These are phyloP conservation scores for Russula griseocarnosa DNA, from an alignment of 768 basidiomycete genomes.

Conservation along the genomic window DNA sequence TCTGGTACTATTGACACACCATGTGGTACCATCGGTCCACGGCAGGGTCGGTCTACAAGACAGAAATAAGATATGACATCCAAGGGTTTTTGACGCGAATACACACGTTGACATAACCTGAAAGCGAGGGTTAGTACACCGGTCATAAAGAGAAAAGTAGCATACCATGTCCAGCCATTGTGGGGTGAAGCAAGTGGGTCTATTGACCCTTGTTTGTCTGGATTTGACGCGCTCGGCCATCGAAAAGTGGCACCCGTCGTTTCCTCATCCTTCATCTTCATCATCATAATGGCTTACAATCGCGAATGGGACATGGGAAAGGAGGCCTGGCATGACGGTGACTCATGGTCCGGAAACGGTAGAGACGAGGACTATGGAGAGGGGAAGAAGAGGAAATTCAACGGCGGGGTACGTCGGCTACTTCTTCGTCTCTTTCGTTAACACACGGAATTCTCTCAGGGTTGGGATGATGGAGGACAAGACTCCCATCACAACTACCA, in stretches of 20 bases:
- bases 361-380: conserved; percentile 72
- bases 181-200: conserved; percentile 29
- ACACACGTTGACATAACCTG: conserved; percentile 58
- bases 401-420: conserved; percentile 57
- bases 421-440: conserved; percentile 2
- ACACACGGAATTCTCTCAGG: conserved; percentile 33
- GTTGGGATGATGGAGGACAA: conserved; percentile 46
- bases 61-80: conserved; percentile 21
- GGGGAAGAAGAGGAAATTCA: conserved; percentile 75
- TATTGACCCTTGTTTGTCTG: conserved; percentile 30
- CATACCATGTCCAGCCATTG: conserved; percentile 67
- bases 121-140: neutral
- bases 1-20: conserved; percentile 38
- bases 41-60: conserved; percentile 44
- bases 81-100: neutral
- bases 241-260: conserved; percentile 4
- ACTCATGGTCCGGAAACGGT: conserved; percentile 44
- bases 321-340: conserved; percentile 48
- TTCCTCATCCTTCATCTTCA: conserved; percentile 26
- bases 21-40: conserved; percentile 57
- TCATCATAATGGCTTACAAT: conserved; percentile 40
- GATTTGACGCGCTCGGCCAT: conserved; percentile 6
- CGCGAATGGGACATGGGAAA: conserved; percentile 88
- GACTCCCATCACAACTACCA: conserved; percentile 36
- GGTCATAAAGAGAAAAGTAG: neutral